Percentiles rank a stretch among this genome's conserved stretches.
Conservation (phyloP, 2,329 filamentous ascomycete genomes). For the Exophiala aquamarina region DNA sequence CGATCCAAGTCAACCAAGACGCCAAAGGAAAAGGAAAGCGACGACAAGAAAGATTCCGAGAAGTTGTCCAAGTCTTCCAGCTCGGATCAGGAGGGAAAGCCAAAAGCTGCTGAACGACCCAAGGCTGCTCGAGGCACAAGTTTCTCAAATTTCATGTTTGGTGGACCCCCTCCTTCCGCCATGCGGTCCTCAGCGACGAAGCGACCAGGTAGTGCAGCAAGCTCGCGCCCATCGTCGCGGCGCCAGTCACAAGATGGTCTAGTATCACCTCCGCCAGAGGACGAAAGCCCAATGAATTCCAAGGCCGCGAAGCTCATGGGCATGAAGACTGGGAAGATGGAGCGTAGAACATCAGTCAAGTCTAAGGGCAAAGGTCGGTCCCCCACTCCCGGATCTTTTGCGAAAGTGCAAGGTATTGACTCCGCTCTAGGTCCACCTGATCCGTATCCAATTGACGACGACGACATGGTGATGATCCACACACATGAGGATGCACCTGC, state of each 20-base stretch:
- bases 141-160: conserved; percentile 64
- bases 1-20: conserved; percentile 60
- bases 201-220: conserved; percentile 56
- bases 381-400: neutral
- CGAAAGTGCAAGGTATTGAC: neutral
- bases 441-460: conserved; percentile 65
- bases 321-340: conserved; percentile 49
- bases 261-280: conserved; percentile 71
- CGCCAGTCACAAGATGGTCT: conserved; percentile 70
- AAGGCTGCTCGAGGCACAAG: conserved; percentile 60
- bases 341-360: conserved; percentile 51
- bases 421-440: conserved; percentile 41
- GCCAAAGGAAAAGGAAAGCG: conserved; percentile 52
- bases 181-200: conserved; percentile 66
- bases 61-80: conserved; percentile 68
- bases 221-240: conserved; percentile 57
- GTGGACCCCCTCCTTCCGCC: conserved; percentile 59
- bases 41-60: conserved; percentile 56
- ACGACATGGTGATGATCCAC: conserved; percentile 62
- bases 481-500: conserved; percentile 40
- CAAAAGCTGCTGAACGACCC: conserved; percentile 49
- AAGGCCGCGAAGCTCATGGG: conserved; percentile 81
- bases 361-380: conserved; percentile 40
- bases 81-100: conserved; percentile 67
- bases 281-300: conserved; percentile 62